phyloP scores from a whole-genome alignment of 306 rosid genomes.

The Morella rubra region DNA sequence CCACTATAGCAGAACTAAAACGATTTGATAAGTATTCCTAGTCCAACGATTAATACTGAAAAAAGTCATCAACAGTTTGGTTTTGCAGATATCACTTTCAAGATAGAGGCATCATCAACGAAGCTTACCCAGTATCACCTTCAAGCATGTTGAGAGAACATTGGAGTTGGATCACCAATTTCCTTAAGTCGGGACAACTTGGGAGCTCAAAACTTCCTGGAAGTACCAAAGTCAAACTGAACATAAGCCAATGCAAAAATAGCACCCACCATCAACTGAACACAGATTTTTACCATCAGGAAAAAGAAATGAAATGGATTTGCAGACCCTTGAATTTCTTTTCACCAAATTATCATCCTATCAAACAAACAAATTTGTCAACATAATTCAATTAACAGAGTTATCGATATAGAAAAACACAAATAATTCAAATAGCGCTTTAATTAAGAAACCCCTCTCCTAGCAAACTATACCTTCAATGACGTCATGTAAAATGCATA shows the following conservation, averaged over 20 bases:
- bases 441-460: not conserved
- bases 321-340: conserved; percentile 52
- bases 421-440: not conserved
- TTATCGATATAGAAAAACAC: not conserved
- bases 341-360: conserved; percentile 52
- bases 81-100: conserved; percentile 4
- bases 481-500: conserved; percentile 69
- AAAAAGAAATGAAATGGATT: conserved; percentile 71
- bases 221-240: conserved; percentile 34
- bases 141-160: conserved; percentile 88
- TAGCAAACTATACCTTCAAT: conserved; percentile 46
- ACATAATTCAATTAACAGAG: conserved; percentile 7
- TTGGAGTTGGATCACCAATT: conserved; percentile 47
- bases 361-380: conserved; percentile 24
- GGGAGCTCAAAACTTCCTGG: conserved; percentile 50
- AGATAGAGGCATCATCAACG: conserved; percentile 6
- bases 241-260: conserved; percentile 22
- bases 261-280: conserved; percentile 15
- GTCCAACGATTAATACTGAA: not conserved
- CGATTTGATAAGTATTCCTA: not conserved
- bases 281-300: conserved; percentile 53
- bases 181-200: conserved; percentile 44
- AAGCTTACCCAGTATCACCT: conserved; percentile 86
- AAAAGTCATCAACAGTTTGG: not conserved
- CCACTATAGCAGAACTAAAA: not conserved